These are phyloP conservation scores for Phylloporus sp. DNA, from an alignment of 768 basidiomycete species.

Conservation along the genomic window DNA sequence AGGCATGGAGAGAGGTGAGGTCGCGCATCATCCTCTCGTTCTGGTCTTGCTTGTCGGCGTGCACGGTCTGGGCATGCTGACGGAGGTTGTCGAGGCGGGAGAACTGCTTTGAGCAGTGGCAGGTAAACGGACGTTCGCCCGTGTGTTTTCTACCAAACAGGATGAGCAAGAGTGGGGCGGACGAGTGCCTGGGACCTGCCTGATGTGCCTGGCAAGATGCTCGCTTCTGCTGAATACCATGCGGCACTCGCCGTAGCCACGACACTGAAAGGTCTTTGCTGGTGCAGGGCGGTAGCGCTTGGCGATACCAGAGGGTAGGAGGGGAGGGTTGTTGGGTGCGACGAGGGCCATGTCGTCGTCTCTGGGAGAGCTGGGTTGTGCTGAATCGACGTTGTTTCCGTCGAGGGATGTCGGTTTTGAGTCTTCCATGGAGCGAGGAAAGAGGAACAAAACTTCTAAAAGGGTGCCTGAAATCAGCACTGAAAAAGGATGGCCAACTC, in stretches of 20 bases:
- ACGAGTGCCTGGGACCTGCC: constrained; percentile 51
- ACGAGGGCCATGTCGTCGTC: constrained; percentile 34
- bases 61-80: constrained; percentile 96
- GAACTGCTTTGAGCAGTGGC: constrained; percentile 94
- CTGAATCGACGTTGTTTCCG: constrained; percentile 10
- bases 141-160: constrained; percentile 83
- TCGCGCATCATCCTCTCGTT: constrained; percentile 93
- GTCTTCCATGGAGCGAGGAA: constrained; percentile 33
- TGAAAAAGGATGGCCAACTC: constrained; percentile 25
- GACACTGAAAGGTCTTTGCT: constrained; percentile 93
- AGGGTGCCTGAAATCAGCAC: constrained; percentile 34
- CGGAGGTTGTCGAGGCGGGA: constrained; percentile 95
- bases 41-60: constrained; percentile 87
- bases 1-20: constrained; percentile 76
- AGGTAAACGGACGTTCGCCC: constrained; percentile 93
- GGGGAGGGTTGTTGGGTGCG: constrained; percentile 18
- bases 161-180: constrained; percentile 20
- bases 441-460: constrained; percentile 34
- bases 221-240: constrained; percentile 97
- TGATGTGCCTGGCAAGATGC: constrained; percentile 92
- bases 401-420: constrained; percentile 31
- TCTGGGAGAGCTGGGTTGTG: neutral
- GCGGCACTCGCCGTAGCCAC: constrained; percentile 90
- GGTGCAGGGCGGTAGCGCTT: constrained; percentile 81
- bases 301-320: constrained; percentile 32